Evolutionary conservation across 2,329 filamentous ascomycete species (phyloP).

Genomic region (Sordariomycetes sp.): DNA sequence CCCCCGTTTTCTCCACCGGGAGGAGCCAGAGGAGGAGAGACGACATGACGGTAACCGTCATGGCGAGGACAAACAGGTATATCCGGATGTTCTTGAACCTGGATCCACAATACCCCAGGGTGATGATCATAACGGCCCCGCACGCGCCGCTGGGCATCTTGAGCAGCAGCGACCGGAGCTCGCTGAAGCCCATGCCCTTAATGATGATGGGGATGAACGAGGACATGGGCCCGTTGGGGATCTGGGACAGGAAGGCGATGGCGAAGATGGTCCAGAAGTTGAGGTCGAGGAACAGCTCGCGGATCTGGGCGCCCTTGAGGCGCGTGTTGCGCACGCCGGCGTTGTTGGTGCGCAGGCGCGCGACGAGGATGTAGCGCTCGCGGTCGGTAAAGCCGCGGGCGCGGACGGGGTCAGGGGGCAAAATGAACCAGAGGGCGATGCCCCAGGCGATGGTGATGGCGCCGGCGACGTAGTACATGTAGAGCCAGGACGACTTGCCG

Average conservation of each 20-base stretch:
- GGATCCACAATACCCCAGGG: conserved; percentile 26
- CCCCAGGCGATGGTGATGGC: conserved; percentile 10
- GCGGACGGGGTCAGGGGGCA: conserved; percentile 7
- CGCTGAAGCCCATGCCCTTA: conserved; percentile 29
- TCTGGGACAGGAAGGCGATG: conserved; percentile 31
- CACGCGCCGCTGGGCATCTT: conserved; percentile 27
- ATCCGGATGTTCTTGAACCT: conserved; percentile 19
- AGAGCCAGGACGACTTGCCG: conserved; percentile 12
- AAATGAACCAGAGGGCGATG: conserved; percentile 6
- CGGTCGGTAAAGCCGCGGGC: conserved; percentile 6
- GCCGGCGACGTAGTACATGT: conserved; percentile 12
- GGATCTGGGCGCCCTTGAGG: conserved; percentile 39
- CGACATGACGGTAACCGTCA: conserved; percentile 27
- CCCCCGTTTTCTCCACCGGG: conserved; percentile 22
- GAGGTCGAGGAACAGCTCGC: conserved; percentile 43
- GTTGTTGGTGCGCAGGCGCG: conserved; percentile 34
- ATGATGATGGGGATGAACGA: conserved; percentile 34
- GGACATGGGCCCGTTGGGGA: conserved; percentile 31
- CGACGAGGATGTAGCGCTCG: conserved; percentile 38
- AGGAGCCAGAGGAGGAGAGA: conserved; percentile 30
- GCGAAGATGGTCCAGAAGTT: conserved; percentile 50
- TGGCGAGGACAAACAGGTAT: conserved; percentile 25
- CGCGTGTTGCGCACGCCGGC: conserved; percentile 31
- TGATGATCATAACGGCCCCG: conserved; percentile 22
- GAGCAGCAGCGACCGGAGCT: conserved; percentile 29